Evolutionary conservation across 192 early-diverging fungal genomes (phyloP), one percentile per base, ranked within the genome.

Genomic region (Allomyces javanicus): DNA sequence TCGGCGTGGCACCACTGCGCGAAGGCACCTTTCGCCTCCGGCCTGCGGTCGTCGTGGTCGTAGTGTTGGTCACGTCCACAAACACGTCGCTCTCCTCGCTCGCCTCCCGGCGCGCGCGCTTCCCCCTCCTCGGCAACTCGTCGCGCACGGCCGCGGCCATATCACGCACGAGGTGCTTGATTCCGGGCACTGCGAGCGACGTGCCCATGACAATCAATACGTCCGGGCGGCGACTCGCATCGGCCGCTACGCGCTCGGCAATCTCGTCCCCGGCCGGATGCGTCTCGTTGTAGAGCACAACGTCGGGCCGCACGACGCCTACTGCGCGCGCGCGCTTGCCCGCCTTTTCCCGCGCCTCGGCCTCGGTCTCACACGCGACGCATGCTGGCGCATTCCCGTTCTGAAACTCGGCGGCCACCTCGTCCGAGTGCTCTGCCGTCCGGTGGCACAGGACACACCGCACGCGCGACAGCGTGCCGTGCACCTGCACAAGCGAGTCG

Each of bases 241-340:
- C 87, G 62, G 55, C 75, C 33, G 73, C 62, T 40, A 80, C 78
- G 44, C 84, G 72, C 62, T 78, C 70, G 65, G 81, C 82, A 75
- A 86, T 88, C 14, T 76, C 70, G 17, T 86, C 85, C 4, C 88
- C 90, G 65, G 81, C 68, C 1, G 84, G 73, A 72, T 94, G 92
- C 66, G 85, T 79, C 71, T 98, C 96, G 70, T 95, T 94, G 78
- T 98, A 98, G 9, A 98, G 76, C 4, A 98, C 89, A 75, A 98
- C 89, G 70, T 89, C 88, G 14, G 96, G 96, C 67, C 94, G 76
- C 24, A 98, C 68, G 10, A 83, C 81, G 9, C 96, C 96, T 9
- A 85, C 75, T 9, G 85, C 76, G 1, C 89, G 67, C 10, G 79
- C 73, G 65, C 96, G 80, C 72, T 94, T 94, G n/a, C 93, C 94